A percentile compares a stretch with the other conserved stretches of the same genome.
These are phyloP conservation scores for Triticum urartu DNA, from an alignment of 176 grass and related monocot species.

Conservation along the genomic window DNA sequence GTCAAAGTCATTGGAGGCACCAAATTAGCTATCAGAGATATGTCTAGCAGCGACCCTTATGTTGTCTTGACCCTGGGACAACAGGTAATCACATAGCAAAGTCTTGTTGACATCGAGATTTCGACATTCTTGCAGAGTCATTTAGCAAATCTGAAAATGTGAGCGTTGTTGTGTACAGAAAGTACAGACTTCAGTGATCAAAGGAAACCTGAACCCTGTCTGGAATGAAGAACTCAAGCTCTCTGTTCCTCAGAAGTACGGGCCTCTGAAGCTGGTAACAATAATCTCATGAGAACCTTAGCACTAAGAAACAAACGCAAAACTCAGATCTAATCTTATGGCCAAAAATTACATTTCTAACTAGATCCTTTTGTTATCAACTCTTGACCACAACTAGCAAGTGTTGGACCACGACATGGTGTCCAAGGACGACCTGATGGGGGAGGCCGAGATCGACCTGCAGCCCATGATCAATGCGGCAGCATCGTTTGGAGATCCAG, in stretches of 20 bases:
- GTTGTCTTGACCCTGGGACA: constrained; percentile 65
- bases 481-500: constrained; percentile 42
- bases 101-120: not conserved
- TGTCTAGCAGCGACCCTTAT: constrained; percentile 76
- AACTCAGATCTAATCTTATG: not conserved
- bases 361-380: not conserved
- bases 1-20: constrained; percentile 67
- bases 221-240: constrained; percentile 88
- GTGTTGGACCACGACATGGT: constrained; percentile 71
- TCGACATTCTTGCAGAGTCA: not conserved
- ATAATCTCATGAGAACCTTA: not conserved
- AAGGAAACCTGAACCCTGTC: constrained; percentile 69
- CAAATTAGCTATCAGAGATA: constrained; percentile 76
- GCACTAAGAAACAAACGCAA: not conserved
- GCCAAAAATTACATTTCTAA: not conserved
- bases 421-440: constrained; percentile 75
- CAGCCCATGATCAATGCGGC: constrained; percentile 72
- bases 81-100: constrained; percentile 32
- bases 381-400: constrained; percentile 39
- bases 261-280: constrained; percentile 64
- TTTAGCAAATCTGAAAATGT: not conserved
- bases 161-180: constrained; percentile 37
- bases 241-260: constrained; percentile 58
- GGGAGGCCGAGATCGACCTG: constrained; percentile 71
- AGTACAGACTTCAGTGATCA: constrained; percentile 60